These are phyloP conservation scores for Tilletia indica DNA, from an alignment of 1,284 basidiomycete genomes.

Conservation along the genomic window DNA sequence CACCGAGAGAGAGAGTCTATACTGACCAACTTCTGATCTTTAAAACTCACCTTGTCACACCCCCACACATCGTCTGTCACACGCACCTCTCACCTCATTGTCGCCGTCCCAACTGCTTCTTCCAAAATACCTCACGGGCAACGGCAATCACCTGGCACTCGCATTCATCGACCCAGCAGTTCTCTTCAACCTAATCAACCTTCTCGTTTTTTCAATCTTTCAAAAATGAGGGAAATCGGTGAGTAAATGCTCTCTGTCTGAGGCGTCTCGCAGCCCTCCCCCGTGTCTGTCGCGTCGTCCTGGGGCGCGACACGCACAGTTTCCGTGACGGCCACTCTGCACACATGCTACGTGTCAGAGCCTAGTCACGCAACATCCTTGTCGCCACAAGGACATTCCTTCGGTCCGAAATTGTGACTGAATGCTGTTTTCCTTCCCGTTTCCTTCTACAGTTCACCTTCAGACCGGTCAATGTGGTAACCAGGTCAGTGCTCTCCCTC, in stretches of 20 bases:
- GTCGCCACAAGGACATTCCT: neutral
- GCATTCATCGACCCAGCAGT: neutral
- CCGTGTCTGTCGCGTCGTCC: too few relatives aligned
- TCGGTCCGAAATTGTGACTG: neutral
- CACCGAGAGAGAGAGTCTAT: neutral
- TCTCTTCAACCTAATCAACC: neutral
- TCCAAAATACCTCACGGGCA: too few relatives aligned
- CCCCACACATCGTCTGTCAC: too few relatives aligned
- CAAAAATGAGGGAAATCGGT: constrained; percentile 16
- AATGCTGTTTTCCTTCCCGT: neutral
- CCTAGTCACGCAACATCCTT: neutral
- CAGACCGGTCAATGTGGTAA: constrained; percentile 57
- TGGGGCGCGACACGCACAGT: too few relatives aligned
- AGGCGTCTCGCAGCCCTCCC: too few relatives aligned
- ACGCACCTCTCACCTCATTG: too few relatives aligned
- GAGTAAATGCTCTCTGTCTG: neutral
- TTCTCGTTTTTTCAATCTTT: constrained; percentile 9
- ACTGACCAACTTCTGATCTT: too few relatives aligned
- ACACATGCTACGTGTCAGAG: too few relatives aligned
- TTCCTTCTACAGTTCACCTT: constrained; percentile 41
- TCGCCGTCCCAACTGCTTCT: too few relatives aligned
- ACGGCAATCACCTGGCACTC: too few relatives aligned
- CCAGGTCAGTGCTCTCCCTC: constrained; percentile 45
- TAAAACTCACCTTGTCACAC: too few relatives aligned
- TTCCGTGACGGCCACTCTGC: too few relatives aligned